A percentile compares a stretch with the other conserved stretches of the same genome.
These are phyloP conservation scores for Breynia disticha DNA, from an alignment of 441 rosid genomes.

Conservation along the genomic window DNA sequence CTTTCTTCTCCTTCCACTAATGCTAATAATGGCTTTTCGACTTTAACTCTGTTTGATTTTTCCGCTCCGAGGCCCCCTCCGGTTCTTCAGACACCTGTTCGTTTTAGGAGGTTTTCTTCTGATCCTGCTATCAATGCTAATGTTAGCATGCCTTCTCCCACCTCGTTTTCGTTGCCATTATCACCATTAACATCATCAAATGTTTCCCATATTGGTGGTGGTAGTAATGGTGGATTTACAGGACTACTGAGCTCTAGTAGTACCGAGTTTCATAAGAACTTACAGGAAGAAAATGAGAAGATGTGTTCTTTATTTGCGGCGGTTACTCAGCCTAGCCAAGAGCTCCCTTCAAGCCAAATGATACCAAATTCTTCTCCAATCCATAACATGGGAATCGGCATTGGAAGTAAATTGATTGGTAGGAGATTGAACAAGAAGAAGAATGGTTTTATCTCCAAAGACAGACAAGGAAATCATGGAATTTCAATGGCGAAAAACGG, in stretches of 20 bases:
- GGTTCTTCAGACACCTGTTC: constrained; percentile 34
- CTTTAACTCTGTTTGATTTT: constrained; percentile 43
- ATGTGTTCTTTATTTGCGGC: constrained; percentile 22
- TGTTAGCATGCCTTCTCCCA: background rate
- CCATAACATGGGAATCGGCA: constrained; percentile 14
- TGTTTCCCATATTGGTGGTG: background rate
- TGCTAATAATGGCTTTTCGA: constrained; percentile 15
- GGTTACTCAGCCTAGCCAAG: constrained; percentile 23
- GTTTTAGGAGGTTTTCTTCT: constrained; percentile 32
- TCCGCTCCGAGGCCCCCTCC: constrained; percentile 40
- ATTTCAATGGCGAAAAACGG: constrained; percentile 13
- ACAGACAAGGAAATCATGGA: constrained; percentile 9
- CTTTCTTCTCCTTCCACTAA: constrained; percentile 26
- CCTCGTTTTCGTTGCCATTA: constrained; percentile 27
- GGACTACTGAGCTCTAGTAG: constrained; percentile 3
- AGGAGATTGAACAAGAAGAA: constrained; percentile 13
- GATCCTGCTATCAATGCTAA: background rate
- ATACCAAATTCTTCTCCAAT: constrained; percentile 13
- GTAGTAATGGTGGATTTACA: too few relatives aligned
- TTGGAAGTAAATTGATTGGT: constrained; percentile 19
- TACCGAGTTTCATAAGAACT: constrained; percentile 18
- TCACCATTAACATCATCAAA: constrained; percentile 17
- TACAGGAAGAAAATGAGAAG: constrained; percentile 23
- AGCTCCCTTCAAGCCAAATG: constrained; percentile 75
- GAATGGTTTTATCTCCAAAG: background rate